Conservation (phyloP, 805 yeast species). For the Zygosaccharomyces siamensis region DNA sequence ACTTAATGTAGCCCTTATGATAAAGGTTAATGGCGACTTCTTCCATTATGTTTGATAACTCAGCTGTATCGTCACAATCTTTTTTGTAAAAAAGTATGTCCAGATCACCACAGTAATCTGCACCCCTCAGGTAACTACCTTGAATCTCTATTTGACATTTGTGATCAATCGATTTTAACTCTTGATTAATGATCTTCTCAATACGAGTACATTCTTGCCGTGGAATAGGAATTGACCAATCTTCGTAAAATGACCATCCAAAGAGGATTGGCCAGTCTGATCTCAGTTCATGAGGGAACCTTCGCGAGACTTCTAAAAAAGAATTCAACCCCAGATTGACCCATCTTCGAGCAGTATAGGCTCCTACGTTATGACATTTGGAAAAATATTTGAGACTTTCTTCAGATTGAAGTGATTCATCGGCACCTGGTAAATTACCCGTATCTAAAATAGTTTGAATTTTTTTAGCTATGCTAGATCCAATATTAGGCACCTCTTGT, state of each 20-base stretch:
- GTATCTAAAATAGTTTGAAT: constrained; percentile 26
- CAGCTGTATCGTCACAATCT: constrained; percentile 23
- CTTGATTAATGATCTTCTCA: constrained; percentile 16
- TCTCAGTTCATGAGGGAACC: constrained; percentile 16
- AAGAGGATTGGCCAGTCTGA: constrained; percentile 29
- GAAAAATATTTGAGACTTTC: constrained; percentile 23
- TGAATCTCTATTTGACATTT: constrained; percentile 24
- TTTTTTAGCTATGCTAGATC: constrained; percentile 31
- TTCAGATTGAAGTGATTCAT: constrained; percentile 14
- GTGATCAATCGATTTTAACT: constrained; percentile 18
- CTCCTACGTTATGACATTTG: constrained; percentile 30
- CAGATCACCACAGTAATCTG: constrained; percentile 28
- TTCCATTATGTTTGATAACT: constrained; percentile 22
- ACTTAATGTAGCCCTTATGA: constrained; percentile 21
- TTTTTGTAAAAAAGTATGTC: constrained; percentile 30
- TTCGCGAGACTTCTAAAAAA: constrained; percentile 20
- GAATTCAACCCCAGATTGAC: constrained; percentile 14
- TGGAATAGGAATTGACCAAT: constrained; percentile 26
- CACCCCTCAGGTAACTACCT: constrained; percentile 32
- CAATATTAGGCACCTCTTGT: constrained; percentile 21
- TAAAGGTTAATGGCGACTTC: constrained; percentile 16
- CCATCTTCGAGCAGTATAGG: constrained; percentile 29
- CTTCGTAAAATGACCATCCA: constrained; percentile 34
- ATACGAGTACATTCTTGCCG: constrained; percentile 27
- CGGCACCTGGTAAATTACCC: constrained; percentile 25